Evolutionary conservation across 169 alveolate genomes (phyloP).

Genomic region (Cryptosporidium felis): DNA sequence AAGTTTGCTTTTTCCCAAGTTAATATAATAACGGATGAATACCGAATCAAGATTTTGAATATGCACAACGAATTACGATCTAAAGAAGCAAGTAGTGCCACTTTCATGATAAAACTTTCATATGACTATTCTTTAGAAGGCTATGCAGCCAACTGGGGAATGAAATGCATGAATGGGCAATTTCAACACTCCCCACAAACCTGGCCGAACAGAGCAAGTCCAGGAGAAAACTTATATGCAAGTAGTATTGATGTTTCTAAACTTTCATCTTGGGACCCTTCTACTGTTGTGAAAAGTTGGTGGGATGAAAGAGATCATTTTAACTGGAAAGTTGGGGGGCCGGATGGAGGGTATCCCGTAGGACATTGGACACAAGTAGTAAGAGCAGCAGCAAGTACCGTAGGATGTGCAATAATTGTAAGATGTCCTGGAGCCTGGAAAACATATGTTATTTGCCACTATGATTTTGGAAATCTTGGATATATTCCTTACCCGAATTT

Average conservation of each 20-base stretch:
- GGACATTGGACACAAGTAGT: slow-evolving; percentile 78
- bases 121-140: slow-evolving; percentile 74
- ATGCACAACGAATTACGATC: slow-evolving; percentile 74
- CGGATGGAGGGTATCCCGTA: slow-evolving; percentile 74
- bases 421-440: slow-evolving; percentile 77
- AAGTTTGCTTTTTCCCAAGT: slow-evolving; percentile 15
- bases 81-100: slow-evolving; percentile 73
- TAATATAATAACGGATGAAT: slow-evolving; percentile 57
- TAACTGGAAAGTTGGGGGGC: slow-evolving; percentile 72
- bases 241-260: slow-evolving; percentile 72
- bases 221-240: slow-evolving; percentile 75
- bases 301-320: slow-evolving; percentile 77
- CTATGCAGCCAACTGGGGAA: slow-evolving; percentile 76
- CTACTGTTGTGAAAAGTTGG: slow-evolving; percentile 75
- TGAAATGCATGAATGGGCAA: slow-evolving; percentile 70
- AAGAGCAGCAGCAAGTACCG: slow-evolving; percentile 77
- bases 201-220: slow-evolving; percentile 78
- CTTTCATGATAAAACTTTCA: slow-evolving; percentile 72
- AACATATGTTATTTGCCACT: slow-evolving; percentile 76
- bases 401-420: slow-evolving; percentile 75
- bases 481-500: slow-evolving; percentile 72
- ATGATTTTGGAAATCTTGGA: slow-evolving; percentile 76
- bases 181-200: slow-evolving; percentile 63
- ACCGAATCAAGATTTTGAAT: slow-evolving; percentile 73
- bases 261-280: slow-evolving; percentile 73